Conservation (phyloP, 352 stramenopile genomes). For the Phytophthora cactorum region DNA sequence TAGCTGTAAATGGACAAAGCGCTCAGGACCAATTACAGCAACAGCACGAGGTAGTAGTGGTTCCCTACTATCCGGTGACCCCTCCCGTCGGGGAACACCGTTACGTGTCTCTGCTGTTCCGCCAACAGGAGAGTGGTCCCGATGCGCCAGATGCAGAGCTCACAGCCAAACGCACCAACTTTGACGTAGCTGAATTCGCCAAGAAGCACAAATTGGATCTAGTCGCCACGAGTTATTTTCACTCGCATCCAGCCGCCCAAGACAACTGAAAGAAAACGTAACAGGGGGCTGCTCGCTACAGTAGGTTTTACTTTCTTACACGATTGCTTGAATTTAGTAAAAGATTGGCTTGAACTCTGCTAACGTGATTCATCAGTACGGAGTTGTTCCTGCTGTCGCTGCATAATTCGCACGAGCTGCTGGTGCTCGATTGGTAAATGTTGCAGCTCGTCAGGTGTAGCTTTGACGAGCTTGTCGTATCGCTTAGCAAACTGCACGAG, state of each 20-base stretch:
- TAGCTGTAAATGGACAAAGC: conserved; percentile 11
- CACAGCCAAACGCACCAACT: conserved; percentile 46
- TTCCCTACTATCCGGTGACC: conserved; percentile 68
- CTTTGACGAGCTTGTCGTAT: conserved; percentile 48
- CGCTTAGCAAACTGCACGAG: conserved; percentile 64
- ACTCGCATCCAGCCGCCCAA: conserved; percentile 40
- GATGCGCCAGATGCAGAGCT: conserved; percentile 30
- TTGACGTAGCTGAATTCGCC: conserved; percentile 55
- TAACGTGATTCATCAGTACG: conserved; percentile 13
- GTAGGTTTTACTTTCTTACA: conserved; percentile 17
- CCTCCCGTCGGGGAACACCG: conserved; percentile 59
- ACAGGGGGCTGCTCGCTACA: background rate
- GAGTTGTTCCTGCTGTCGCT: conserved; percentile 22
- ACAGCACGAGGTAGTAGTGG: conserved; percentile 32
- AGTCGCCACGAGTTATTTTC: conserved; percentile 45
- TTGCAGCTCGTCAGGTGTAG: conserved; percentile 40
- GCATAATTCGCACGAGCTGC: conserved; percentile 49
- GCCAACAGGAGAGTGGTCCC: conserved; percentile 24
- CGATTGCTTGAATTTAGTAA: conserved; percentile 1
- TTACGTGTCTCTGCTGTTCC: conserved; percentile 65
- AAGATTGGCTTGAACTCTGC: background rate
- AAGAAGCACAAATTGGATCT: conserved; percentile 40
- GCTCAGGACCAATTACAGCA: conserved; percentile 5
- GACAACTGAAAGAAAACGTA: conserved; percentile 13
- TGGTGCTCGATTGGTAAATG: conserved; percentile 47